Percentiles rank a stretch among this genome's conserved stretches.
These are phyloP conservation scores for Dactylella cylindrospora DNA, from an alignment of 2,329 filamentous ascomycete genomes.

Conservation along the genomic window DNA sequence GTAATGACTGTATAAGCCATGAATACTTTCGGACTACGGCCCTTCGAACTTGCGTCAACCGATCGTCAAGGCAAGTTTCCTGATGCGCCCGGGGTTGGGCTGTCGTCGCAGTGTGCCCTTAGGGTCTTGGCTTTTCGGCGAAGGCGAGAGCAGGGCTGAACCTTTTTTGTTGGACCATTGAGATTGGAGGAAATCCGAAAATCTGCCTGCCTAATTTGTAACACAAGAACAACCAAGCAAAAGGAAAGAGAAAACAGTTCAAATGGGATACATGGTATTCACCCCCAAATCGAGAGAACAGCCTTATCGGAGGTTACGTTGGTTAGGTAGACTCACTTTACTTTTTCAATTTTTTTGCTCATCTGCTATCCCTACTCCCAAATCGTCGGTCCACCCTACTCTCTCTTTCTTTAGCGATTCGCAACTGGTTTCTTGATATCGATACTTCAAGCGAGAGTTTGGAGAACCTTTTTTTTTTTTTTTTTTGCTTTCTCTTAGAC, in stretches of 20 bases:
- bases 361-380: too few species aligned
- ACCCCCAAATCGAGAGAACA: too few species aligned
- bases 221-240: slow-evolving; percentile 27
- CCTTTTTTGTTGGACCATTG: slow-evolving; percentile 31
- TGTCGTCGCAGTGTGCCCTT: too few species aligned
- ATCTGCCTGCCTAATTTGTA: slow-evolving; percentile 40
- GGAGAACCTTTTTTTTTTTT: too few species aligned
- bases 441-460: not conserved
- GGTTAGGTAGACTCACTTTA: slow-evolving; percentile 3
- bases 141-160: slow-evolving; percentile 45
- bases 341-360: slow-evolving; percentile 13
- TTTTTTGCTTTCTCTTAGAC: too few species aligned
- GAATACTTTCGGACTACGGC: too few species aligned
- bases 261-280: too few species aligned
- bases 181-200: slow-evolving; percentile 26
- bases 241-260: slow-evolving; percentile 15
- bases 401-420: too few species aligned
- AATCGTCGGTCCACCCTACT: not conserved
- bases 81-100: slow-evolving; percentile 31
- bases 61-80: slow-evolving; percentile 37
- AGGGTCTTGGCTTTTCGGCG: slow-evolving; percentile 45
- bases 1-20: too few species aligned
- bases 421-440: slow-evolving; percentile 9
- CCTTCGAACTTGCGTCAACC: slow-evolving; percentile 44
- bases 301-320: slow-evolving; percentile 43